Base-by-base conservation (phyloP, 805 yeast genomes). In the Kodamaea sagamina region DNA sequence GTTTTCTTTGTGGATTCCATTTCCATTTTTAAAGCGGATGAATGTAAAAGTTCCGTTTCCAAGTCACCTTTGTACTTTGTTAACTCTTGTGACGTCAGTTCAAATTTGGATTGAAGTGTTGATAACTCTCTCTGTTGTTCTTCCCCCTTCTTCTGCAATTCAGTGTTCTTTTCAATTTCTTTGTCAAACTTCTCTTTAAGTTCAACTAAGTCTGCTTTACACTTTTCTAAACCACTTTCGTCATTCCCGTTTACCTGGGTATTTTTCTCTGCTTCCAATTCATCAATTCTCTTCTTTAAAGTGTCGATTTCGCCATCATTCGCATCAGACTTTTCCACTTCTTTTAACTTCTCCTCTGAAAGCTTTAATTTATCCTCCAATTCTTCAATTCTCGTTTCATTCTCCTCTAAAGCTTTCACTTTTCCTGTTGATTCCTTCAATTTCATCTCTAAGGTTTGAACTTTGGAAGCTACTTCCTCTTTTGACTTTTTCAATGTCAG, bases 401-500 rank as follows among this genome's bases (percentile, higher is more conserved):
- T 13, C 8, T 7, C 8, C 24, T 36, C 39, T 17, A 36, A 36
- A 13, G 31, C 6, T 12, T 32, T 18, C 18, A 32, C 16, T 25
- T 32, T 32, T 5, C 22, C 22, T 6, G 36, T 11, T 10, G 36
- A 19, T 18, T 41, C 36, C 11, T 27, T 19, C 16, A 15, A 4
- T n/a, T 27, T 25, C 18, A 13, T 25, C 13, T 40, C 44, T 22
- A 44, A 32, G 8, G 34, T 16, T 8, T 39, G 36, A 13, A 28
- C 21, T 13, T 25, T 31, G 13, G 31, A 11, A 11, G 22, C 32
- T 22, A 32, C 39, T n/a, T 32, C 35, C 5, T 25, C 38, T n/a
- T 39, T 40, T 3, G 36, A 27, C 31, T 39, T 39, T 21, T 36
- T 35, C 26, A 44, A 36, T 1, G 44, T 39, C 16, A 51, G 32